Conservation (phyloP, 2,329 filamentous ascomycete genomes). For the Aspergillus hortae region DNA sequence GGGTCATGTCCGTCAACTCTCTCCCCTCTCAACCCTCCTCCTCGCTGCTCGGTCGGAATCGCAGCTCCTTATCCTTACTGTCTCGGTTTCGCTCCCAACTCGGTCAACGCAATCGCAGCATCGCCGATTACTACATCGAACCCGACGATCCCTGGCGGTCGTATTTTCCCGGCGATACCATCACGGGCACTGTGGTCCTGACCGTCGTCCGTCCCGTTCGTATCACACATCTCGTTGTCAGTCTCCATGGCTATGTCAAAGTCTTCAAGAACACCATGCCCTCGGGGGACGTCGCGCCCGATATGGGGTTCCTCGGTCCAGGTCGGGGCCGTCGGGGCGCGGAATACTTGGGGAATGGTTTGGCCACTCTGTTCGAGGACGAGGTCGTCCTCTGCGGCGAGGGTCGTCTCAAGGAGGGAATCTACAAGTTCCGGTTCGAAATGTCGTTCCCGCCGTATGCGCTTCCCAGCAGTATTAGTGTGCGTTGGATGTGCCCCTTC, state of each 20-base stretch:
- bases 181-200: conserved; percentile 58
- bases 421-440: conserved; percentile 65
- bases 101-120: conserved; percentile 50
- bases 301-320: conserved; percentile 49
- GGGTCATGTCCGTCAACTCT: conserved; percentile 42
- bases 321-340: conserved; percentile 51
- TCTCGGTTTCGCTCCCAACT: conserved; percentile 57
- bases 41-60: conserved; percentile 38
- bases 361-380: conserved; percentile 63
- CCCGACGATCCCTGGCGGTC: conserved; percentile 61
- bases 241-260: conserved; percentile 62
- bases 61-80: conserved; percentile 44
- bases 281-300: conserved; percentile 51
- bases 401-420: conserved; percentile 59
- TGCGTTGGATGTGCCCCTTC: conserved; percentile 47
- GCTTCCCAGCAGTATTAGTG: conserved; percentile 85
- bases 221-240: conserved; percentile 62
- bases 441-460: conserved; percentile 58
- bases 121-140: conserved; percentile 60
- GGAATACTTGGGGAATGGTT: conserved; percentile 61
- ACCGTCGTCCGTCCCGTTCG: conserved; percentile 59
- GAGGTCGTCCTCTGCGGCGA: conserved; percentile 63
- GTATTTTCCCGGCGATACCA: conserved; percentile 60
- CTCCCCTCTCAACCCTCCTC: conserved; percentile 28
- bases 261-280: conserved; percentile 61